Evolutionary conservation across 352 stramenopile species (phyloP).

Genomic region (Globisporangium canariense): DNA sequence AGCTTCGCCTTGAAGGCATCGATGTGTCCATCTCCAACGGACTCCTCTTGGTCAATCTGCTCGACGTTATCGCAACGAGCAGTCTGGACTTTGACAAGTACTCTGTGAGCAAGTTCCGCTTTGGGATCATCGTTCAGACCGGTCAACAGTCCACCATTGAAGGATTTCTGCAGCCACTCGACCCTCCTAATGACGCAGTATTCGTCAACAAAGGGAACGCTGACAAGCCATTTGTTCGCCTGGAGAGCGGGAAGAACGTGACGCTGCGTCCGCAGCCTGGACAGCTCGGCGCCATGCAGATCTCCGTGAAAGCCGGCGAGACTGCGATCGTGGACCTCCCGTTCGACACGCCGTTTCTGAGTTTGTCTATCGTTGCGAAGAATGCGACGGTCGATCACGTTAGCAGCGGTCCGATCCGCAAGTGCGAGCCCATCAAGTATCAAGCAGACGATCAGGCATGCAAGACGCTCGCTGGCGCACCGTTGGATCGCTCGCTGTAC

Average conservation of each 20-base stretch:
- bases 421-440: constrained; percentile 37
- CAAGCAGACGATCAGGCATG: constrained; percentile 43
- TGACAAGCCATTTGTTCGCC: constrained; percentile 19
- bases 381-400: constrained; percentile 45
- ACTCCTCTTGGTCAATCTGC: constrained; percentile 34
- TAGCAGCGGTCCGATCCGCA: constrained; percentile 39
- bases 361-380: constrained; percentile 34
- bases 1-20: constrained; percentile 27
- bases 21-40: constrained; percentile 55
- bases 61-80: constrained; percentile 30
- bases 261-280: constrained; percentile 41
- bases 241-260: constrained; percentile 37
- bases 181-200: neutral
- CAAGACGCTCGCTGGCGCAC: constrained; percentile 20
- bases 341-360: constrained; percentile 56
- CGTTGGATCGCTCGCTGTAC: constrained; percentile 26
- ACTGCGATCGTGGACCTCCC: constrained; percentile 40
- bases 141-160: constrained; percentile 30
- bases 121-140: constrained; percentile 28
- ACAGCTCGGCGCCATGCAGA: constrained; percentile 38
- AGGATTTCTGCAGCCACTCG: constrained; percentile 43
- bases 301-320: constrained; percentile 33
- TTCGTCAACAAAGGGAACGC: neutral
- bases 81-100: constrained; percentile 58
- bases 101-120: constrained; percentile 60